Base-by-base conservation (phyloP, 371 early-diverging fungal species). In the Chytridium lagenaria region DNA sequence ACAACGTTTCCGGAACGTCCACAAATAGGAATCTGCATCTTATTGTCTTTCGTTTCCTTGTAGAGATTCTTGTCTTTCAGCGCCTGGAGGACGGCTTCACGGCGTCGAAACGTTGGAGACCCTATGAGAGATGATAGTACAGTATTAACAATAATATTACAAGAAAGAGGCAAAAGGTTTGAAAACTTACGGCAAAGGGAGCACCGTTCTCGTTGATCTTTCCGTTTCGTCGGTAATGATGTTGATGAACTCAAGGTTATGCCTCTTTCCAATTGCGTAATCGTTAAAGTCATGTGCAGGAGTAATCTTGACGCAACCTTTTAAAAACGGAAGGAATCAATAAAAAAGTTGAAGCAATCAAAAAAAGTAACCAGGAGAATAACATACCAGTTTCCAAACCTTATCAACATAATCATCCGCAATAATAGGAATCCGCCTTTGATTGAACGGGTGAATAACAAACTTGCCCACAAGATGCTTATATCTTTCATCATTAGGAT, bases 281-380 rank as follows among this genome's bases (percentile, higher is more conserved):
- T 99, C 99, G 88, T 97, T 97, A 76, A 90, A 89, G 86, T 99
- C 99, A 84, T 99, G 99, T n/a, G 99, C 98, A 15, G 97, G 99
- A 0, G 99, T 99, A 72, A 99, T 96, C 88, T 99, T 99, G 76
- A 99, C 96, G 71, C 98, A 97, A 83, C 99, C 99, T 77, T 3
- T 39, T 22, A 39, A 22, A 70, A 22, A 12, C 57, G 57, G 57
- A 30, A 26, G 31, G 22, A 57, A 68, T n/a, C n/a, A n/a, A n/a
- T n/a, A n/a, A n/a, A 39, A 1, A 37, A 71, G 71, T 65, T 5
- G 2, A 30, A 73, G 30, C 40, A 44, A 68, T 2, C 3, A n/a
- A 28, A 19, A 63, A 40, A 26, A 38, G n/a, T n/a, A n/a, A n/a
- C n/a, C n/a, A n/a, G n/a, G n/a, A n/a, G n/a, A 22, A 63, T 30